These are phyloP conservation scores for Geosmithia putterillii DNA, from an alignment of 2,329 filamentous ascomycete species.

Conservation along the genomic window DNA sequence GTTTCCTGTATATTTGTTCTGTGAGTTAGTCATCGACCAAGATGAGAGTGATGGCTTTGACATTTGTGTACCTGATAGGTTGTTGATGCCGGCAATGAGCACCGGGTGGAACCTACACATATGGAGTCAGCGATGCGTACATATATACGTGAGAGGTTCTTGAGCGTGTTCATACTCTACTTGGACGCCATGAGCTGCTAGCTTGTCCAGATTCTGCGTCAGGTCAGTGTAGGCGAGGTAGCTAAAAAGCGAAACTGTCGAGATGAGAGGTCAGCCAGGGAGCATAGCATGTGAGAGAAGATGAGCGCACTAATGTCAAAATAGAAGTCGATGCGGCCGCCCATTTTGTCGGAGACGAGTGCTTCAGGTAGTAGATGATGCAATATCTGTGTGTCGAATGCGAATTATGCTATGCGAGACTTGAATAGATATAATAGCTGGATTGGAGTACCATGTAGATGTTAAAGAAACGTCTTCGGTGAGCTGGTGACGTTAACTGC, in stretches of 20 bases:
- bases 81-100: constrained; percentile 57
- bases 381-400: background rate
- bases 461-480: too few relatives aligned
- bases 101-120: constrained; percentile 45
- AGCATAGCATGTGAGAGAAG: background rate
- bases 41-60: constrained; percentile 2
- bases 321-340: constrained; percentile 51
- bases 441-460: too few relatives aligned
- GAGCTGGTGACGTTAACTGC: too few relatives aligned
- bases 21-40: background rate
- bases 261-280: background rate
- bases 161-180: constrained; percentile 43
- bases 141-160: background rate
- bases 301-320: constrained; percentile 47
- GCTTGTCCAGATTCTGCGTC: constrained; percentile 36
- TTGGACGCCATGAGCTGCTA: constrained; percentile 46
- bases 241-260: constrained; percentile 51
- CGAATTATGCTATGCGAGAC: too few relatives aligned
- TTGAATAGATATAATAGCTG: too few relatives aligned
- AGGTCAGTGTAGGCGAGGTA: constrained; percentile 47
- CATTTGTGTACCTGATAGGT: constrained; percentile 32
- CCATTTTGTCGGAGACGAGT: constrained; percentile 33
- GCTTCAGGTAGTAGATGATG: too few relatives aligned
- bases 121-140: background rate
- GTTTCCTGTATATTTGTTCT: too few relatives aligned